Conservation (phyloP, 2,329 filamentous ascomycete species). For the Coniochaeta sp. region DNA sequence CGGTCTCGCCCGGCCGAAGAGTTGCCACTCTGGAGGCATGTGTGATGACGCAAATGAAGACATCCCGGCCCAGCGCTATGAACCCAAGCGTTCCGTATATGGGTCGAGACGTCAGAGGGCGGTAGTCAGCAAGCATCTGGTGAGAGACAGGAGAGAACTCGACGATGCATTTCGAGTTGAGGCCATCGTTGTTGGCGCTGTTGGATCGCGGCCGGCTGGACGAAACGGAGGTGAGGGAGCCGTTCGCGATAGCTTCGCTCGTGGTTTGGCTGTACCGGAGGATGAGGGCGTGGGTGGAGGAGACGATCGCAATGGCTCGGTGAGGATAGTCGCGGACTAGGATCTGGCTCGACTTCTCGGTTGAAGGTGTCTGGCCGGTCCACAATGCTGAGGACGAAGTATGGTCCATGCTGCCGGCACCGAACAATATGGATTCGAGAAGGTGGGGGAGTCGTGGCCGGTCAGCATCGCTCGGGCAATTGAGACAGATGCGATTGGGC, state of each 20-base stretch:
- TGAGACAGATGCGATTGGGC: neutral
- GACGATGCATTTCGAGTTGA: conserved; percentile 69
- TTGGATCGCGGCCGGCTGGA: conserved; percentile 34
- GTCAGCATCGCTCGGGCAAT: neutral
- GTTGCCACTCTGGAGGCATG: conserved; percentile 71
- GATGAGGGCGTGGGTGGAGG: conserved; percentile 70
- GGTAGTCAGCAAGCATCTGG: conserved; percentile 67
- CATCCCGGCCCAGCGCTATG: conserved; percentile 74
- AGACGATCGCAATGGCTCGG: conserved; percentile 80
- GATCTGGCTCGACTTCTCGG: conserved; percentile 63
- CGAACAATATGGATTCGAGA: neutral
- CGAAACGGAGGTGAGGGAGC: conserved; percentile 46
- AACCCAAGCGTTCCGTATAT: conserved; percentile 83
- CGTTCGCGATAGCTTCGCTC: conserved; percentile 51
- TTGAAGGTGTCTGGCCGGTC: conserved; percentile 38
- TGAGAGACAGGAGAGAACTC: conserved; percentile 65
- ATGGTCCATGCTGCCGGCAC: conserved; percentile 36
- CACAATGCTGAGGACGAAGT: conserved; percentile 29
- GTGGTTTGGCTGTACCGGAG: conserved; percentile 68
- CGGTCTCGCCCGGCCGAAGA: conserved; percentile 78
- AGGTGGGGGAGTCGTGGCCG: neutral
- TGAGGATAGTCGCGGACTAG: conserved; percentile 81
- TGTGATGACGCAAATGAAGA: conserved; percentile 87
- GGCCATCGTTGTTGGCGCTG: conserved; percentile 23
- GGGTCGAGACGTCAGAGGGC: conserved; percentile 62